Evolutionary conservation across 495 filamentous ascomycete genomes (phyloP), one percentile per base, ranked within the genome.

Genomic region (Talaromyces proteolyticus): DNA sequence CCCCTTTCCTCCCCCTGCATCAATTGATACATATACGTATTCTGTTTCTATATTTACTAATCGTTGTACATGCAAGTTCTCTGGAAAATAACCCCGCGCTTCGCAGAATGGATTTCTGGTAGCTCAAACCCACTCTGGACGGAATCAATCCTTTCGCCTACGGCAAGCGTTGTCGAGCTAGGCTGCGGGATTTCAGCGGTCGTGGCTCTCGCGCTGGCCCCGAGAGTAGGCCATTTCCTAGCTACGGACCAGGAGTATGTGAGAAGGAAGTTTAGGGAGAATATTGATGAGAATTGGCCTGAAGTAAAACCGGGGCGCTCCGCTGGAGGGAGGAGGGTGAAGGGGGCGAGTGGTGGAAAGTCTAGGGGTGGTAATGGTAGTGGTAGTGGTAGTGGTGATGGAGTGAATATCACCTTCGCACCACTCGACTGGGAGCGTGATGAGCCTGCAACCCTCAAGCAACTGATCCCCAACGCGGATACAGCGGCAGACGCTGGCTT

Each of bases 161-260:
- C 69, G 6, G 84, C 87, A 14, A 70, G 67, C 12, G 74, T 91
- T 37, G 65, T 94, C 48, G 92, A 98, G 58, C 80, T 98, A 3
- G 93, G 93, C 24, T 89, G 86, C 59, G 93, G 93, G 47, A 85
- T 92, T 54, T 87, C 90, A 7, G 86, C 81, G 38, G 73, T 96
- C 10, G 75, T 89, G 38, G 87, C 81, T 12, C 66, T 91, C 36
- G 57, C 79, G 2, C 62, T 95, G 18, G 76, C 81, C 4, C 79
- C 82, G 1, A 65, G 60, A 1, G 71, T 96, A 26, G 50, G 67
- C 4, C 72, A 70, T 49, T 95, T 91, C 54, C 68, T 95, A 37
- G 81, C 91, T 29, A 96, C 91, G 4, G 93, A 98, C 62, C 91
- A 96, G 58, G 73, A 82, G 44, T 96, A 96, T 62, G 87, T 94